Evolutionary conservation across 1,139 yeast genomes (phyloP).

Genomic region (Debaryomyces robertsiae): DNA sequence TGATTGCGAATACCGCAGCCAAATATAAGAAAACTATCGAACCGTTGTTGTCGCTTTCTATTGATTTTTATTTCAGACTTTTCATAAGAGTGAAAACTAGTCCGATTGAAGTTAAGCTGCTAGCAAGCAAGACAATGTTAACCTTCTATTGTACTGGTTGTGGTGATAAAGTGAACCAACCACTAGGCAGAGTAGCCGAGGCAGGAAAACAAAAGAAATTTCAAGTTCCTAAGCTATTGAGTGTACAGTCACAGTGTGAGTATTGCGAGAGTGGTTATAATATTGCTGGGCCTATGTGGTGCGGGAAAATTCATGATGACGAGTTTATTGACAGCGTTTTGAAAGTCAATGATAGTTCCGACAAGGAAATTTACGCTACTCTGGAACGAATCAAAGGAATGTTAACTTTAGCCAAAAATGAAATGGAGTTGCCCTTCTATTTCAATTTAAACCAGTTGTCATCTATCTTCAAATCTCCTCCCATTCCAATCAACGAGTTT

Average conservation of each 20-base stretch:
- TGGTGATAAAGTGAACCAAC: conserved; percentile 69
- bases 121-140: conserved; percentile 73
- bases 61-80: conserved; percentile 89
- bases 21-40: conserved; percentile 84
- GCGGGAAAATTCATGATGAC: conserved; percentile 69
- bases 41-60: conserved; percentile 80
- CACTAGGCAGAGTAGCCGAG: conserved; percentile 63
- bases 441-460: conserved; percentile 78
- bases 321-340: conserved; percentile 68
- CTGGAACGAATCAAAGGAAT: conserved; percentile 85
- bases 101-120: conserved; percentile 77
- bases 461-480: conserved; percentile 75
- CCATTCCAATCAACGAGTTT: conserved; percentile 74
- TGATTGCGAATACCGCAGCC: conserved; percentile 83
- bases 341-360: conserved; percentile 49
- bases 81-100: conserved; percentile 75
- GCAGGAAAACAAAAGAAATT: conserved; percentile 36
- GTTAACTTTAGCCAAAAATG: conserved; percentile 80
- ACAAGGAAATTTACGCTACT: conserved; percentile 67
- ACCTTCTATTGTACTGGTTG: conserved; percentile 89
- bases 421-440: conserved; percentile 71
- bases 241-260: conserved; percentile 58
- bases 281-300: conserved; percentile 97
- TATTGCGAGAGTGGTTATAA: conserved; percentile 73
- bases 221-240: conserved; percentile 41